Base-by-base conservation (phyloP, 805 yeast genomes). In the Diddensiella santjacobensis region DNA sequence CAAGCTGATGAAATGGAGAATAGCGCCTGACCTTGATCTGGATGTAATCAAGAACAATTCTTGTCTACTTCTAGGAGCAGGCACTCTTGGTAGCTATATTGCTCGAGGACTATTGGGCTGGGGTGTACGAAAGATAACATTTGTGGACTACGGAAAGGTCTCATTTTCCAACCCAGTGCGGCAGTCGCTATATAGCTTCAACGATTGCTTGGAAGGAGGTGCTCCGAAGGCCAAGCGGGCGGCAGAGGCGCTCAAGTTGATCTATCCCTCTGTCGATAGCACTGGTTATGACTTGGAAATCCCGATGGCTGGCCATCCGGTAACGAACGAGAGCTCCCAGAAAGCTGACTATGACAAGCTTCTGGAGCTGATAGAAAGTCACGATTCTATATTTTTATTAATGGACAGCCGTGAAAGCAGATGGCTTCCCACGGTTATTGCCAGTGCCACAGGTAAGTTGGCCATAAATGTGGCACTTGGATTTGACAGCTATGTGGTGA, bases 371-470 rank as follows among this genome's bases (percentile, higher is more conserved):
- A 78, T 87, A 20, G 72, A 74, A 15, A 69, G 66, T 0, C 91
- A 88, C 63, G 99, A 93, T 65, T 84, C 75, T 0, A 63, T 91
- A 0, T 93, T 84, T 58, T 66, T 95, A 26, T 70, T 90, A 40
- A 87, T 90, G 85, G 99, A 93, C 63, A 88, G 97, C 3, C 75
- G 99, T 46, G 99, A 93, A 63, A 80, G 96, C 1, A 74, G 99
- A 54, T 93, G 99, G 99, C 71, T 93, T n/a, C 99, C 99, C 1
- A 84, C 98, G 0, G 80, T 91, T 0, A 66, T 93, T 35, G 87
- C 88, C 0, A 73, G 79, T 46, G 81, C 82, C 1, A 68, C 76
- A 59, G 63, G 74, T 41, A 93, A 93, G 62, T 71, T 79, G 6
- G 96, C 90, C 1, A 78, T 93, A 35, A 93, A 90, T 66, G 93